Conservation (phyloP, 78 protist species). For the Dictyostelium brefeldianum region DNA sequence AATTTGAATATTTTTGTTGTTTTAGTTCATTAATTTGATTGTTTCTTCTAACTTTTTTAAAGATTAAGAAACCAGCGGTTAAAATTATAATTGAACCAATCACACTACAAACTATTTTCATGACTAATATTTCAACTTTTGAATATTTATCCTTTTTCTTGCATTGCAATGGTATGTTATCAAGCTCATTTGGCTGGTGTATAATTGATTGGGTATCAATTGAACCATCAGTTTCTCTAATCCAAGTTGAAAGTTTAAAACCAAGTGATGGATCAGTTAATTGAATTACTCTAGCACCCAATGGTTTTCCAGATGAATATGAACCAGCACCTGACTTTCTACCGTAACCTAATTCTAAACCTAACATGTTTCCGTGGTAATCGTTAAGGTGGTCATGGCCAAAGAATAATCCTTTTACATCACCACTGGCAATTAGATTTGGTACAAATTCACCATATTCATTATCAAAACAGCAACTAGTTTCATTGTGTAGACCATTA, state of each 20-base stretch:
- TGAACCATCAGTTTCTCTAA: background rate
- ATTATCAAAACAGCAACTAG: conserved; percentile 14
- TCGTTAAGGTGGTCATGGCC: conserved; percentile 64
- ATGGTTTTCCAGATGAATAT: background rate
- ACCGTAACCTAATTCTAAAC: conserved; percentile 42
- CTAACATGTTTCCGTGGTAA: conserved; percentile 13
- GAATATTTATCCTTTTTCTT: background rate
- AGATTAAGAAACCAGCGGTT: no score
- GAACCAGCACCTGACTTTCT: conserved; percentile 56
- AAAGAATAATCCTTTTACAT: conserved; percentile 51
- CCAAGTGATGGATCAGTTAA: background rate
- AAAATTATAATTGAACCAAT: no score
- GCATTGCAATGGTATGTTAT: background rate
- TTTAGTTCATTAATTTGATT: no score
- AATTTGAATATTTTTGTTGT: no score
- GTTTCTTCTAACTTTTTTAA: no score
- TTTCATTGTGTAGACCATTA: conserved; percentile 17
- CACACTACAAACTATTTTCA: no score
- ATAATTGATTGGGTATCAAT: background rate
- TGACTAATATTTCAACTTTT: no score
- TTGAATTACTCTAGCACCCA: conserved; percentile 41
- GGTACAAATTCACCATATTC: conserved; percentile 10
- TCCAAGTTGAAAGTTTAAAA: conserved; percentile 24
- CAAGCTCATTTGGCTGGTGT: background rate
- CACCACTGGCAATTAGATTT: background rate